Base-by-base conservation (phyloP, 2,329 filamentous ascomycete species). In the Ophiostoma novo-ulmi region DNA sequence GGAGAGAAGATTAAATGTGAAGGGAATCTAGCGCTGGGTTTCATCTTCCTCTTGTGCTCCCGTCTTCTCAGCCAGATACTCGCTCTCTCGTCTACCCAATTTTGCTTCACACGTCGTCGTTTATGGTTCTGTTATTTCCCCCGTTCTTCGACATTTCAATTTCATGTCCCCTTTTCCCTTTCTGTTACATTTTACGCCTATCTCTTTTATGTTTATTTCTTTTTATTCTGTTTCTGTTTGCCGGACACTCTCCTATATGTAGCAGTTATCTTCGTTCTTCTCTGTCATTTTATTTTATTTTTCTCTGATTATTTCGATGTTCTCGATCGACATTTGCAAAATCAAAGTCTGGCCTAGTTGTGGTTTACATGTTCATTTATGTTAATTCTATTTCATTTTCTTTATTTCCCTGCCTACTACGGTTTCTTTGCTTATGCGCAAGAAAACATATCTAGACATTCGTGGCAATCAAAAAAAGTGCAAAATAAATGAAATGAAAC, bases 291-390 rank as follows among this genome's bases (percentile, higher is more conserved):
- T 69, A 26, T 69, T 69, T 67, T 31, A 38, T 69, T 20, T 55
- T 35, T 66, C 68, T 69, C 41, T 20, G 82, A 81, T 85, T 85
- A 48, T 58, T 71, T 65, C 38, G 31, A 22, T 44, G 41, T 8
- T 63, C 58, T 35, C 20, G 35, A 8, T 64, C 17, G 35, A 38
- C 17, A 38, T 64, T 36, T 64, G 35, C 61, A 36, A 64, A 64
- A 64, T 38, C 61, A 64, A 63, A 8, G 61, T 64, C 61, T 36
- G 61, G 61, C 61, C 61, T 64, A 64, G 31, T 22, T 64, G 61
- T 38, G 61, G 22, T 35, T 36, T 36, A 5, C 13, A 61, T 61
- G 55, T 61, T 63, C 58, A 36, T 35, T 22, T 36, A 63, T 63
- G 58, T 38, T 38, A 38, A 38, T 64, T 64, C 35, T 22, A 64